Evolutionary conservation across 106 monocot genomes (phyloP).

Genomic region (Agapanthus africanus): DNA sequence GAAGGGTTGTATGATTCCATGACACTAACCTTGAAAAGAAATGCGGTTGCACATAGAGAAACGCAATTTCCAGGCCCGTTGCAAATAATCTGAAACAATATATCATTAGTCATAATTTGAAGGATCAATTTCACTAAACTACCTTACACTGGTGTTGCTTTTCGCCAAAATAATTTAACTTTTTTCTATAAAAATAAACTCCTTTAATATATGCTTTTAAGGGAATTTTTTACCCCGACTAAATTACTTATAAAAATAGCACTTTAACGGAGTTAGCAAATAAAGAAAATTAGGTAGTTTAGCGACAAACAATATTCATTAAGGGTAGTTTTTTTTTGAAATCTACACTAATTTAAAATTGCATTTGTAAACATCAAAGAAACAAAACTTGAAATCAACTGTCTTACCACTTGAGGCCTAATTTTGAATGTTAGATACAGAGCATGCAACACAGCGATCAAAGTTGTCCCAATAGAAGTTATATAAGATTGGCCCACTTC

Average conservation of each 20-base stretch:
- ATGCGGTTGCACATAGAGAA: conserved; percentile 73
- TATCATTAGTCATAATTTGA: background rate
- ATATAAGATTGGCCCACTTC: conserved; percentile 99
- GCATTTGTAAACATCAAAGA: background rate
- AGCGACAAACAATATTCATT: too few species aligned
- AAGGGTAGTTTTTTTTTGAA: too few species aligned
- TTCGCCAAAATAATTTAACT: too few species aligned
- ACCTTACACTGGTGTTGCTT: too few species aligned
- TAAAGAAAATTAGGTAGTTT: too few species aligned
- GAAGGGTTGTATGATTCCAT: background rate
- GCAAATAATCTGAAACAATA: conserved; percentile 67
- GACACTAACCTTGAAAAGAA: conserved; percentile 62
- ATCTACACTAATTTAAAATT: background rate
- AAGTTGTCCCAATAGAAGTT: conserved; percentile 77
- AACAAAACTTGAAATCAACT: background rate
- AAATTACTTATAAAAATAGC: too few species aligned
- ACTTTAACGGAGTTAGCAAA: too few species aligned
- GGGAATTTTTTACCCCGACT: too few species aligned
- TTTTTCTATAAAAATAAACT: too few species aligned
- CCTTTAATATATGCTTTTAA: too few species aligned
- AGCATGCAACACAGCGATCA: conserved; percentile 71
- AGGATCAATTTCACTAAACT: too few species aligned
- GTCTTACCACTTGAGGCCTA: conserved; percentile 82
- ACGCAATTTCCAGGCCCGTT: conserved; percentile 96
- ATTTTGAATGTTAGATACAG: conserved; percentile 63